Evolutionary conservation across 495 filamentous ascomycete species (phyloP), one percentile per base, ranked within the genome.

Genomic region (Lindgomyces ingoldianus): DNA sequence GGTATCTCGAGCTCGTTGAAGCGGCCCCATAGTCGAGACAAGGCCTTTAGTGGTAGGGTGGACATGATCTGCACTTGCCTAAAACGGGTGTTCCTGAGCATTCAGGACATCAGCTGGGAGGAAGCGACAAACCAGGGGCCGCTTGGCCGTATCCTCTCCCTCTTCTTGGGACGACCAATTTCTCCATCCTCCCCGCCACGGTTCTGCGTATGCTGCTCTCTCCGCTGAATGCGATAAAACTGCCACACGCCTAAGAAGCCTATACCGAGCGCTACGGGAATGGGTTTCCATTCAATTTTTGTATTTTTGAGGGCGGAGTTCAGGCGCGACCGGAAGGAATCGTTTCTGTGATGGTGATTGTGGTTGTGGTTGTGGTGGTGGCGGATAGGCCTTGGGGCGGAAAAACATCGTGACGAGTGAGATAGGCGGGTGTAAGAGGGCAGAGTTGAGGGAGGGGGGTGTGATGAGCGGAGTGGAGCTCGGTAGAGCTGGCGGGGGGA

Each of bases 61-160:
- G 91, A 95, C 88, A 99, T 96, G 69, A 98, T 83, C 73, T 96
- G 91, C 22, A 99, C 89, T 72, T 95, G 90, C 93, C 88, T 90
- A 62, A 6, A 12, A 44, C 25, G 33, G n/a, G n/a, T 11, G 41
- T 59, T 22, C 26, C 41, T 26, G 3, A 10, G 26, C 41, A 62
- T 36, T 48, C 29, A 27, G 12, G 24, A 10, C 48, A 16, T 22
- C 48, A 25, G 22, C 6, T 19, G 44, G 14, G 42, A 47, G 42
- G 3, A 19, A 26, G 41, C n/a, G 14, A 57, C 78, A 62, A 81
- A 90, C 89, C 94, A 98, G 73, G 94, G 90, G 18, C 94, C 94
- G 60, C 88, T 90, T 10, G 90, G 93, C 60, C 89, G 79, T 62
- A 96, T 85, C 50, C 89, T 83, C 52, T 85, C 83, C 63, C 86